Percentiles rank a stretch among this genome's conserved stretches.
Evolutionary conservation across 2,329 filamentous ascomycete species (phyloP).

Genomic region (Aspergillus sergii): DNA sequence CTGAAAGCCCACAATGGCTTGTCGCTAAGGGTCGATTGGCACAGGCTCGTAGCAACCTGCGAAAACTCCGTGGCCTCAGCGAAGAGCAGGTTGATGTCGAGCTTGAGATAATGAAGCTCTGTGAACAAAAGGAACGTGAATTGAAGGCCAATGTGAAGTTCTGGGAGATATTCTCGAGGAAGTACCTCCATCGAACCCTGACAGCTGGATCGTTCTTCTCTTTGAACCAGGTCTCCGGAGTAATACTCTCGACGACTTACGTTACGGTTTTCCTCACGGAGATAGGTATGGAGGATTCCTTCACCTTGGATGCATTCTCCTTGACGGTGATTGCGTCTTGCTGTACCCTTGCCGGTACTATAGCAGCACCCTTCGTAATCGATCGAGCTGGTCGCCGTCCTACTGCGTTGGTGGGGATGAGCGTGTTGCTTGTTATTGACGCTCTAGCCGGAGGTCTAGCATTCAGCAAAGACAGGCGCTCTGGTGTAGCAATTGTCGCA

Average conservation of each 20-base stretch:
- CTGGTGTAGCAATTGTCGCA: slow-evolving; percentile 32
- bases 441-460: slow-evolving; percentile 38
- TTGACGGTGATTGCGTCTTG: slow-evolving; percentile 41
- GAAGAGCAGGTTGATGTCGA: slow-evolving; percentile 36
- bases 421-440: slow-evolving; percentile 37
- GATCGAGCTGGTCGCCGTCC: slow-evolving; percentile 39
- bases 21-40: slow-evolving; percentile 31
- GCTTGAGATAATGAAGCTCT: slow-evolving; percentile 32
- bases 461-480: slow-evolving; percentile 26
- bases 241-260: slow-evolving; percentile 43
- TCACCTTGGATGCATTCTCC: slow-evolving; percentile 23
- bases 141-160: slow-evolving; percentile 30
- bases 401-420: slow-evolving; percentile 39
- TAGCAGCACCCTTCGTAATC: slow-evolving; percentile 38
- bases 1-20: slow-evolving; percentile 41
- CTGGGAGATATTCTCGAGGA: slow-evolving; percentile 39
- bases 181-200: slow-evolving; percentile 40
- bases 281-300: slow-evolving; percentile 33
- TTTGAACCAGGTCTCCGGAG: slow-evolving; percentile 40
- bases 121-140: slow-evolving; percentile 29
- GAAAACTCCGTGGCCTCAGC: slow-evolving; percentile 35
- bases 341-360: slow-evolving; percentile 39
- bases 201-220: slow-evolving; percentile 39
- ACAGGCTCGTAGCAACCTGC: slow-evolving; percentile 32
- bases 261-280: slow-evolving; percentile 41